Evolutionary conservation across 2,329 filamentous ascomycete species (phyloP), one percentile per base, ranked within the genome.

Genomic region (Claviceps citrina): DNA sequence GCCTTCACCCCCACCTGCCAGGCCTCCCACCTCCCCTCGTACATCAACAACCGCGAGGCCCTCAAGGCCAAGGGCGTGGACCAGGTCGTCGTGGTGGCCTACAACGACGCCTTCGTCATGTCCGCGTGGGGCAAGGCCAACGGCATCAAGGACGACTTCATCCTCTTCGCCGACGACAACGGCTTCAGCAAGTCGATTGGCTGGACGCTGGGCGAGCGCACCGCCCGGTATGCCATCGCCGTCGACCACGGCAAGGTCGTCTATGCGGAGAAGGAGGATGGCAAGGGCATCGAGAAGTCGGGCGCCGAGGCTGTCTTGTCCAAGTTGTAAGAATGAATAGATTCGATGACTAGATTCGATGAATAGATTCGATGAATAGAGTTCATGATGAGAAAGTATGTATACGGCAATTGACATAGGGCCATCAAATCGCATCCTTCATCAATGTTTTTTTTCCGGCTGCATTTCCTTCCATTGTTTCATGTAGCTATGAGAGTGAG

Each of bases 61-160:
- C 69, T 93, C 61, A 78, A 78, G 66, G 66, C 66, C 56, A 89
- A 89, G 71, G 84, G 83, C 52, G 81, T 93, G 49, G 85, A 93
- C 62, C 62, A 81, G 47, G 75, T 93, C 53, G 73, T 84, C 49
- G 76, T 91, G 55, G 79, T 93, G 54, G 82, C 84, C 44, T 80
- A 68, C 68, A 93, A 93, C 64, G 86, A 93, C 63, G 68, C 78
- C 47, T 93, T 71, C 57, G 85, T 93, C 60, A 89, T 89, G 83
- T 79, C 76, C 52, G 84, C 82, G 40, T 91, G 84, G 84, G 81
- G 77, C 64, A 93, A 93, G 73, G 84, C 85, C 55, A 89, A 93
- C 64, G 70, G 71, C 39, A 69, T 89, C 55, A 78, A 73, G 55
- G 76, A 78, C 47, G 79, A 89, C 51, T 70, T 60, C 43, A 69